Evolutionary conservation across 768 basidiomycete species (phyloP), one percentile per base, ranked within the genome.

Genomic region (Collybia sordida): DNA sequence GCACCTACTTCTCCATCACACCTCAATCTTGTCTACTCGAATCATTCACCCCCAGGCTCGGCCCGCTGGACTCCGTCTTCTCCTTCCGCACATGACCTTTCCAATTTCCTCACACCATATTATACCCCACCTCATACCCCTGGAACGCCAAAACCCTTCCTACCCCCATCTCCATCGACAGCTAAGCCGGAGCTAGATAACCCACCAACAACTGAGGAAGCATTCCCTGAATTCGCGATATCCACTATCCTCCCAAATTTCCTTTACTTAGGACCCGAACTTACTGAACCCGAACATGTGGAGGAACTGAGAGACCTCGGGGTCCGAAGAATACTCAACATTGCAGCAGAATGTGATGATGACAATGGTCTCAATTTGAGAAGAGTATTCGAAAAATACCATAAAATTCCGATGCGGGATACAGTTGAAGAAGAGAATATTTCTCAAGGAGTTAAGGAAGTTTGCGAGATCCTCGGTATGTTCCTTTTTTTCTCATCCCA

Each of bases 401-500:
- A 81, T 40, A 87, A 83, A 59, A 88, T 98, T 36, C 90, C 93
- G 6, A 95, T 98, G 91, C 75, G 93, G 54, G 95, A 98, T 71
- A 93, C 86, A 2, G 92, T 98, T 12, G 95, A 98, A 64, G 96
- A 98, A 69, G 90, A 91, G 52, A 88, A 89, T 46, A 89, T 98
- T 34, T 79, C 82, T 4, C 78, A 74, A 44, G 90, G 91, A 7
- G 82, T 98, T 38, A 78, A 83, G 42, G 89, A 94, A 59, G 91
- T 87, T 38, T 97, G 93, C 63, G 80, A 89, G 38, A 83, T 89
- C 47, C 75, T 97, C 44, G 93, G 94, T 96, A 66, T 66, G 89
- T 72, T 27, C 17, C 42, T 38, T 19, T 22, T 34, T 22, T 43
- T 21, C 24, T 37, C 3, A 11, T 31, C 31, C 31, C 11, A 31